Base-by-base conservation (phyloP, 352 stramenopile species). In the Globisporangium radiosum region DNA sequence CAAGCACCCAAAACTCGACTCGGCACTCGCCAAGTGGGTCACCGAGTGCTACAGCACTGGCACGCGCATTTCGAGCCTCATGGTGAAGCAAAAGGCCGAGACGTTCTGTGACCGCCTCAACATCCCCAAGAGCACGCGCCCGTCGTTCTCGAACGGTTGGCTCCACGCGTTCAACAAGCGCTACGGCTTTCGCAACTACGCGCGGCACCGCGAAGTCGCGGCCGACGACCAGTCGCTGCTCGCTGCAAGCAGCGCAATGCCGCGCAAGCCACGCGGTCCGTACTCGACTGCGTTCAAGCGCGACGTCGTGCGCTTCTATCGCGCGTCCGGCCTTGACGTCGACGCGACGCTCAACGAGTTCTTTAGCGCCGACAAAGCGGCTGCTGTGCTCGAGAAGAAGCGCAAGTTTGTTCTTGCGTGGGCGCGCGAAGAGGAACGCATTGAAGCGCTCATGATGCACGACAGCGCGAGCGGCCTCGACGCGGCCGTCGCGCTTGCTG, bases 181-280 rank as follows among this genome's bases (percentile, higher is more conserved):
- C 47, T 61, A 65, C 62, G 64, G 55, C 64, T 68, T 58, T 54
- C 52, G 52, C 36, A 59, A 64, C 45, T 64, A 64, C 52, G 59
- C 59, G 19, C 59, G 59, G 36, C 59, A 64, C 45, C 59, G 59
- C 37, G 59, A 64, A n/a, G 59, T 64, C 50, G 52, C 54, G n/a
- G 47, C 52, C n/a, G 52, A 59, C 44, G 52, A 64, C 14, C n/a
- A 52, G 45, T 55, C 52, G 1, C n/a, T 63, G 50, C 43, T 50
- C 38, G 57, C 57, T 7, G 57, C 57, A 15, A 52, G 45, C 43
- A 52, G 45, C 36, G 19, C 45, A 42, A 64, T 59, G n/a, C 51
- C 51, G 19, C 51, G 52, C 9, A 53, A 54, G 8, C 43, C 59
- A 7, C 59, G 59, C 45, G 59, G 59, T 1, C 59, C 59, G 37